Conservation (phyloP, 2,329 filamentous ascomycete species). For the Trichocomaceae sp. region DNA sequence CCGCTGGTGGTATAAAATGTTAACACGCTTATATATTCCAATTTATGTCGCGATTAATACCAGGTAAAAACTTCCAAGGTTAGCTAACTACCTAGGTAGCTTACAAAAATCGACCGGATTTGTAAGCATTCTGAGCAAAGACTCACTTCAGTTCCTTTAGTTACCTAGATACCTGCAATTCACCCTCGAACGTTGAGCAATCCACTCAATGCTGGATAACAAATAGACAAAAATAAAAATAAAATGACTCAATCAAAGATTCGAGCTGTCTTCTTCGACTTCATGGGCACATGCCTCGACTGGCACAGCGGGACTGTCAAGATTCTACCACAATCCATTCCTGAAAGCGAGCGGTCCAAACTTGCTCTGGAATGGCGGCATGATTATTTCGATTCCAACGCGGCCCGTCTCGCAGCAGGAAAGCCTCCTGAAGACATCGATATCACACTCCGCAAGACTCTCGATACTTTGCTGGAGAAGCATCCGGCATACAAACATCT, state of each 20-base stretch:
- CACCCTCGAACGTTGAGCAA: background rate
- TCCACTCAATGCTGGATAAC: background rate
- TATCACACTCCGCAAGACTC: constrained; percentile 39
- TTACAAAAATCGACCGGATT: no score
- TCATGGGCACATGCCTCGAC: constrained; percentile 54
- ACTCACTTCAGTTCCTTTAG: no score
- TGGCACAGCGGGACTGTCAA: constrained; percentile 43
- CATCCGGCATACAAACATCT: constrained; percentile 14
- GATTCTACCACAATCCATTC: constrained; percentile 32
- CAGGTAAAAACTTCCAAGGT: no score
- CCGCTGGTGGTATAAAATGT: background rate
- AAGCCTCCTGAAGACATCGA: constrained; percentile 35
- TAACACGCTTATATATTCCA: background rate
- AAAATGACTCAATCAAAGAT: constrained; percentile 19
- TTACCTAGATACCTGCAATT: no score
- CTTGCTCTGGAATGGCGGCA: constrained; percentile 13
- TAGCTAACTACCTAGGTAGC: no score
- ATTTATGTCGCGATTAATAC: no score
- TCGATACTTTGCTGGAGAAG: constrained; percentile 34
- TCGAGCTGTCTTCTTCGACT: constrained; percentile 51
- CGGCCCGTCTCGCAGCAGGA: background rate
- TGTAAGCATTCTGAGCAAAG: background rate
- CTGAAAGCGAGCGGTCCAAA: constrained; percentile 25
- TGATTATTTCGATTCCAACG: constrained; percentile 11
- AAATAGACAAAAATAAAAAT: background rate